Percentiles rank a stretch among this genome's conserved stretches.
Conservation (phyloP, 306 rosid species). For the Trichosanthes truncata region DNA sequence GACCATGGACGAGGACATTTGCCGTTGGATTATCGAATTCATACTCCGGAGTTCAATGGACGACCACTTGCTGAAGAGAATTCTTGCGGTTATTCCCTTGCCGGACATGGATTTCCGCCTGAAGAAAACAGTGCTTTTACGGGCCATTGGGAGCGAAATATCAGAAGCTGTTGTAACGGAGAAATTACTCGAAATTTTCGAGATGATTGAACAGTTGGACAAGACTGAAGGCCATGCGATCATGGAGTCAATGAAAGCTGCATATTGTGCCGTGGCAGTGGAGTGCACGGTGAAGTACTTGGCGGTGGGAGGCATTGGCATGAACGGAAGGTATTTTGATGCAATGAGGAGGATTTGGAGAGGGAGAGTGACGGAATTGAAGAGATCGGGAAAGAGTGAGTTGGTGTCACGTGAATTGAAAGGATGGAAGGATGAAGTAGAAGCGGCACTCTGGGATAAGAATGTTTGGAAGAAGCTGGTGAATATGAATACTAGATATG, state of each 20-base stretch:
- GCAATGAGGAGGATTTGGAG: constrained; percentile 57
- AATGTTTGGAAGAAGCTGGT: constrained; percentile 30
- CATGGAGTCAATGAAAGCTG: constrained; percentile 30
- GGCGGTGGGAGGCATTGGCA: constrained; percentile 17
- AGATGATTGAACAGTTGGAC: constrained; percentile 38
- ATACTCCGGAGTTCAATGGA: constrained; percentile 40
- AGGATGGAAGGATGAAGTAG: constrained; percentile 35
- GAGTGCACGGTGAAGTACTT: constrained; percentile 59
- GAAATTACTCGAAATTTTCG: constrained; percentile 32
- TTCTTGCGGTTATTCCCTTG: constrained; percentile 27
- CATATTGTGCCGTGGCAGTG: constrained; percentile 61
- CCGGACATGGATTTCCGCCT: constrained; percentile 39
- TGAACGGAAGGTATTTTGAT: constrained; percentile 25
- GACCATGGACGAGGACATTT: constrained; percentile 28
- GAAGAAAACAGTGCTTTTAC: constrained; percentile 50
- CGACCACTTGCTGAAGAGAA: constrained; percentile 20
- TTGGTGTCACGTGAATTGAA: constrained; percentile 32
- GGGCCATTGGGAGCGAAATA: constrained; percentile 33
- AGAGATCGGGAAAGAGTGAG: constrained; percentile 13
- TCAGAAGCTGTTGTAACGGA: constrained; percentile 33
- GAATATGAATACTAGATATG: constrained; percentile 33
- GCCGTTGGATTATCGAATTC: constrained; percentile 53
- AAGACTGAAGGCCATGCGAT: constrained; percentile 9
- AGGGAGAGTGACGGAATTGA: constrained; percentile 26
- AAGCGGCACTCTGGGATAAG: constrained; percentile 44